Evolutionary conservation across 2,329 filamentous ascomycete species (phyloP), one percentile per base, ranked within the genome.

Genomic region (Xylaria sp.): DNA sequence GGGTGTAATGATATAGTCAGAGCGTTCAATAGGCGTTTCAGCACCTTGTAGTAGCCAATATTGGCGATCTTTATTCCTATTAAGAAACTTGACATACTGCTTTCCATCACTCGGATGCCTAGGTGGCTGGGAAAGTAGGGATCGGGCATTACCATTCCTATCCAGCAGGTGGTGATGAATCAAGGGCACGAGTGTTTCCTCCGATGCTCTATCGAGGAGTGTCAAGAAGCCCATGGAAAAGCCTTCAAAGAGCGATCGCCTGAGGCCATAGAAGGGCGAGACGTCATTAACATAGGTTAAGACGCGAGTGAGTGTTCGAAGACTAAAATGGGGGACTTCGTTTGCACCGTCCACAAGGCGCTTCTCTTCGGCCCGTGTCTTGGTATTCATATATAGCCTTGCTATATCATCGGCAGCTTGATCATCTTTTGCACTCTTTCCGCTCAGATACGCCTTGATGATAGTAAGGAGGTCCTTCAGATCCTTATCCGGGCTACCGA

Each of bases 151-250:
- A 32, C 86, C 86, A 65, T 91, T 86, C 73, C 87, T 90, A 39
- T 89, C 89, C 21, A 97, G 89, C 1, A 99, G 85, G 75, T 96
- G 88, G 71, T 93, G 89, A 64, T 92, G 88, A 61, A 99, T 93
- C 30, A 97, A 82, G 1, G 94, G 93, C 55, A 92, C 83, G 3
- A 98, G 86, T 58, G 94, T 83, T 67, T 88, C 86, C 78, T 97
- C 94, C 0, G 96, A 98, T 34, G 91, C 88, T 74, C 89, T 88
- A 75, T 95, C 91, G 12, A 99, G 85, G 5, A 98, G 87, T 0
- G 97, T 99, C 65, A 98, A 83, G 76, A 99, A 99, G 58, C 94
- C 96, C 97, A 99, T 99, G 17, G 93, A 94, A 77, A 98, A 98
- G 0, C 96, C 97, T 83, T 99, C 96, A 71, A 92, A 97, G 1